Evolutionary conservation across 495 filamentous ascomycete genomes (phyloP), one percentile per base, ranked within the genome.

Genomic region (Aspergillus egyptiacus): DNA sequence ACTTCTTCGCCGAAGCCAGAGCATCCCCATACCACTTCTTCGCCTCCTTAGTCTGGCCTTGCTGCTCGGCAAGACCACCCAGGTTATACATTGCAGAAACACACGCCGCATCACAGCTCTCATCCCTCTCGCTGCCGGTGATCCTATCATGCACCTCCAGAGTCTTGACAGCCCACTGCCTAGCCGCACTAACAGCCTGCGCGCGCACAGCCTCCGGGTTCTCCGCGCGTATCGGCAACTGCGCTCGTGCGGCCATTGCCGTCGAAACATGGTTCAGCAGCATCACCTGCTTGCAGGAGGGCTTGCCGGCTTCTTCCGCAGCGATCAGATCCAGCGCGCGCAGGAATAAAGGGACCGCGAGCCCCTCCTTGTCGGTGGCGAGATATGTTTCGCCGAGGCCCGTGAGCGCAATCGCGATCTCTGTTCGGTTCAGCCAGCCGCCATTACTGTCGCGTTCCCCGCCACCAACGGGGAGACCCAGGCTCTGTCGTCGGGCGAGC

Each of bases 91-190:
- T 84, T n/a, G 91, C 86, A 8, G 80, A 83, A 0, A 83, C 85
- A 62, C 93, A 96, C 11, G 81, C 86, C n/a, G 81, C 55, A 67
- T 95, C 89, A 61, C 93, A 97, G 60, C 94, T 86, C 24, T 83
- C 75, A 4, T 81, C 88, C 36, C 85, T 70, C n/a, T 82, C 59
- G 6, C 76, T 73, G 11, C 78, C 74, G 20, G 68, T 47, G 22
- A 88, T 84, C 5, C 61, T 69, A 7, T 62, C 67, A 1, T 79
- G 76, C 25, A 86, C 69, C 18, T 74, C 71, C 8, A 89, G 58
- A n/a, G 90, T 79, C 59, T 87, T 91, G 11, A 76, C 60, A 0
- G 87, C 86, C 90, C 90, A 95, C 32, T 76, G 67, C 2, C 70
- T 72, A 3, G 87, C 87, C 40, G 81, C 76, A 8, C 74, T 65